Percentiles rank a stretch among this genome's conserved stretches.
These are phyloP conservation scores for Alternaria dauci DNA, from an alignment of 2,329 filamentous ascomycete genomes.

Conservation along the genomic window DNA sequence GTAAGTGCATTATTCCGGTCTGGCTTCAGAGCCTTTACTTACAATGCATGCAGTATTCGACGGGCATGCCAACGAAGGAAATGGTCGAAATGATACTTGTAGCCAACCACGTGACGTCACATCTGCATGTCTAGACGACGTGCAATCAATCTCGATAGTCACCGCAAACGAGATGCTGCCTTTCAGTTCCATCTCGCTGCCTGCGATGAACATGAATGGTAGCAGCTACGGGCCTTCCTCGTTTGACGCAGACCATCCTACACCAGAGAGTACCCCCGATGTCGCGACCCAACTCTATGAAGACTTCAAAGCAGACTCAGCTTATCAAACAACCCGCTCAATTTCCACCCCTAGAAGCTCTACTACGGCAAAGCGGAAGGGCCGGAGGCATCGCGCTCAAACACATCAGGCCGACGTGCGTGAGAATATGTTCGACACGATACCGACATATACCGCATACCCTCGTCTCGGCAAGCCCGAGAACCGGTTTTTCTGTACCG, in stretches of 20 bases:
- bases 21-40: background rate
- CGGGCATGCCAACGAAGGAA: rapidly evolving
- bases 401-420: background rate
- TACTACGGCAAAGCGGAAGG: background rate
- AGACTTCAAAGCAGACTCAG: too few relatives aligned
- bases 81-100: rapidly evolving
- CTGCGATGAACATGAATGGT: background rate
- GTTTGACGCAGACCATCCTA: background rate
- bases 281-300: background rate
- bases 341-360: too few relatives aligned
- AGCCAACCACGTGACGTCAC: too few relatives aligned
- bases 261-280: background rate
- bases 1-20: background rate
- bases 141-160: background rate
- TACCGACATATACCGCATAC: background rate
- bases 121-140: background rate
- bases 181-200: background rate
- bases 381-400: background rate
- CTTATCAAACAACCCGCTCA: background rate
- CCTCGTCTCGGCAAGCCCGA: too few relatives aligned
- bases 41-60: background rate
- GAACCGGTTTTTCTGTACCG: too few relatives aligned
- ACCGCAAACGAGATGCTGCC: background rate
- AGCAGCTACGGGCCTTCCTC: background rate
- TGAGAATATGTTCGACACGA: background rate